Evolutionary conservation across 140 eudicot species (phyloP), one percentile per base, ranked within the genome.

Genomic region (Flaveria floridana): DNA sequence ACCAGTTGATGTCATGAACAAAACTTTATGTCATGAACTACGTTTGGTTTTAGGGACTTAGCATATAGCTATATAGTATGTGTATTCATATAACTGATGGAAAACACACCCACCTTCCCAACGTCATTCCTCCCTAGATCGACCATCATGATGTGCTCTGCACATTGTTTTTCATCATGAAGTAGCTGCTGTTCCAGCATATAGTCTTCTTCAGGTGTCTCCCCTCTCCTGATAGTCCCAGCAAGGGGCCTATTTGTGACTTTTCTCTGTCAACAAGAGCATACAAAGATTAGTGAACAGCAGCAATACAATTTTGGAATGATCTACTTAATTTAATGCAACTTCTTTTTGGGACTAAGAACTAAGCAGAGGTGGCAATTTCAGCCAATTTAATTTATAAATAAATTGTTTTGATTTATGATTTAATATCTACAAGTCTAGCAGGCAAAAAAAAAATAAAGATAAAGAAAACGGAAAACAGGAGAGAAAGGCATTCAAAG

Each of bases 51-150:
- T 67, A 19, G 28, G 8, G 9, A 16, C 30, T 42, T 66, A 2
- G 55, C 72, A 50, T 67, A 9, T 9, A 61, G n/a, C 41, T 25
- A 61, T 25, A 25, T 13, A 61, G 41, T 34, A 3, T 30, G n/a
- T 16, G n/a, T 16, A 37, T 6, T 15, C 65, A 58, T 53, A 76
- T 58, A 68, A 56, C 2, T 68, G 71, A 66, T 61, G 30, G 20
- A 34, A 71, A 68, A 21, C 64, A 69, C 42, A 26, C 53, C 57
- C 10, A 94, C 99, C 99, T 94, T 94, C 59, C 99, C 99, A 75
- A 94, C 99, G 78, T 94, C 99, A 83, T 94, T 94, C 70, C 99
- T 88, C 64, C 99, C 99, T 72, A 94, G 74, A 84, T 94, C 99
- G 81, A 94, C 99, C 70, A 94, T 89, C 99, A 94, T 94, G 61